Conservation (phyloP, 768 basidiomycete genomes). For the Cubamyces lactineus region DNA sequence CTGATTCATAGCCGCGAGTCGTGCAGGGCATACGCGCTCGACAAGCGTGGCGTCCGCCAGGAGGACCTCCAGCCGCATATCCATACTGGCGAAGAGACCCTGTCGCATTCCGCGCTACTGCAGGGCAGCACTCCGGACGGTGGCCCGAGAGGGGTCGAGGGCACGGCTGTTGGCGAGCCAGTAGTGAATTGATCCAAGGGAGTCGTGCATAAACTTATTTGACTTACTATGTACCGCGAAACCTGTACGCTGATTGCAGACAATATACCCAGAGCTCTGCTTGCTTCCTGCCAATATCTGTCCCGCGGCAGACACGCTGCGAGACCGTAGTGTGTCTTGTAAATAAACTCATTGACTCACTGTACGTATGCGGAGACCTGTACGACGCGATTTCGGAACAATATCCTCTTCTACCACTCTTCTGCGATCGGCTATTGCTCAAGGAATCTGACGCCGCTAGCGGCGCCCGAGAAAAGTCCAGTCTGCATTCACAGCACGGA, state of each 20-base stretch:
- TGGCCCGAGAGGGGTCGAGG: not conserved
- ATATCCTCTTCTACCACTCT: too few relatives aligned
- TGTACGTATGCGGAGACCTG: too few relatives aligned
- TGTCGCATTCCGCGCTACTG: slow-evolving; percentile 37
- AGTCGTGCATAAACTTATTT: slow-evolving; percentile 8
- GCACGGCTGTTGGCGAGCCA: slow-evolving; percentile 10
- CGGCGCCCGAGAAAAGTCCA: slow-evolving; percentile 18
- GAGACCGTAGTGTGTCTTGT: too few relatives aligned
- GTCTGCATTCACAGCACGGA: slow-evolving; percentile 18
- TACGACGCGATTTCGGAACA: too few relatives aligned
- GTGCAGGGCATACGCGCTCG: slow-evolving; percentile 67
- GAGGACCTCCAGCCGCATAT: slow-evolving; percentile 70
- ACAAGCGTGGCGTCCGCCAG: slow-evolving; percentile 57
- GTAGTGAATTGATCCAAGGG: too few relatives aligned
- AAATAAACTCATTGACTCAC: too few relatives aligned
- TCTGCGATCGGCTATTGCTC: too few relatives aligned
- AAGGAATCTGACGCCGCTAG: slow-evolving; percentile 11
- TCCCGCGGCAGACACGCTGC: not conserved
- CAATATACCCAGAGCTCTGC: not conserved
- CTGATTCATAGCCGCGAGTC: slow-evolving; percentile 63
- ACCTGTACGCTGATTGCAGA: slow-evolving; percentile 13
- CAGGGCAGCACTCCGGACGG: not conserved
- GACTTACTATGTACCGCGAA: slow-evolving; percentile 15
- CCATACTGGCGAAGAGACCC: slow-evolving; percentile 54
- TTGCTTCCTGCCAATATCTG: too few relatives aligned